phyloP scores from a whole-genome alignment of 805 yeast genomes.

The Kuraishia molischiana region DNA sequence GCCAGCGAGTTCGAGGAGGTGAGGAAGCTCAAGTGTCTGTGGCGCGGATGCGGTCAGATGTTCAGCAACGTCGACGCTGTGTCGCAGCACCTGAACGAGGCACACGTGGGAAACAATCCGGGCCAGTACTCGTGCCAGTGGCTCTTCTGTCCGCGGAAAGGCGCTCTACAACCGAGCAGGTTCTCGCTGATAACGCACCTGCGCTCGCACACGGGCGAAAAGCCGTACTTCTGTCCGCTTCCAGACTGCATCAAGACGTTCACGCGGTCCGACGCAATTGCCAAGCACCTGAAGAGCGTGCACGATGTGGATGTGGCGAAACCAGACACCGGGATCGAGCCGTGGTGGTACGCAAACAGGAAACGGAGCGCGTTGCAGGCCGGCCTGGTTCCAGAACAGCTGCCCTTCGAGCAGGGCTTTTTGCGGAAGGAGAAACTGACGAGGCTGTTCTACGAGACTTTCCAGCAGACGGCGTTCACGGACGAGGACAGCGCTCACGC shows the following conservation, averaged over 20 bases:
- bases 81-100: constrained; percentile 28
- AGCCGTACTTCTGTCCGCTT: constrained; percentile 53
- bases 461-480: constrained; percentile 3
- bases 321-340: constrained; percentile 5
- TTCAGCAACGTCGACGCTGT: constrained; percentile 25
- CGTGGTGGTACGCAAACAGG: constrained; percentile 9
- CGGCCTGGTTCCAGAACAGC: neutral
- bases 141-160: constrained; percentile 46
- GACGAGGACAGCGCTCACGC: constrained; percentile 1
- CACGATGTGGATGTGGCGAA: constrained; percentile 37
- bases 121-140: constrained; percentile 46
- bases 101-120: constrained; percentile 23
- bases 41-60: constrained; percentile 24
- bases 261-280: constrained; percentile 50
- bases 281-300: constrained; percentile 51
- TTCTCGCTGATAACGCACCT: constrained; percentile 55
- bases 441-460: neutral
- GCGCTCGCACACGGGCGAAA: constrained; percentile 57
- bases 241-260: constrained; percentile 59
- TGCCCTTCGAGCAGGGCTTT: neutral
- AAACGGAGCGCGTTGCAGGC: neutral
- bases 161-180: constrained; percentile 40
- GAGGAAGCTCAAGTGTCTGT: constrained; percentile 17
- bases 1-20: constrained; percentile 1
- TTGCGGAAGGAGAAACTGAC: constrained; percentile 1